A percentile compares a stretch with the other conserved stretches of the same genome.
Evolutionary conservation across 441 rosid genomes (phyloP).

Genomic region (Aquilaria agallochum): DNA sequence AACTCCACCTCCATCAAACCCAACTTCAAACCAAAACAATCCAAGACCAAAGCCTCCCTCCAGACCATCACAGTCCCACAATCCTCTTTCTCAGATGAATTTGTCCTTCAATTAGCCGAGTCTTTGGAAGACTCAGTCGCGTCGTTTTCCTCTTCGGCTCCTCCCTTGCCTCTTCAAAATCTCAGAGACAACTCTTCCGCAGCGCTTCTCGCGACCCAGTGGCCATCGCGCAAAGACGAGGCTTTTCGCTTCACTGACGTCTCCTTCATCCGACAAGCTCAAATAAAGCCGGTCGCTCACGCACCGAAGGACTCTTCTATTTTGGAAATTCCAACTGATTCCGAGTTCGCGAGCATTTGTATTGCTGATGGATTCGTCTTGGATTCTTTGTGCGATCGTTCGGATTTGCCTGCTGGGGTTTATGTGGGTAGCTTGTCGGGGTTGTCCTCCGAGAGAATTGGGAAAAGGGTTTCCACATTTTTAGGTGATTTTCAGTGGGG

Average conservation of each 20-base stretch:
- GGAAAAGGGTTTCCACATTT: conserved; percentile 39
- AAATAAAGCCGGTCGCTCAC: conserved; percentile 52
- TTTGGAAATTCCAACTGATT: conserved; percentile 26
- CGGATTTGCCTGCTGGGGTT: conserved; percentile 65
- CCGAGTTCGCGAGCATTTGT: conserved; percentile 41
- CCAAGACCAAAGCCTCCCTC: conserved; percentile 30
- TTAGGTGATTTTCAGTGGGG: conserved; percentile 57
- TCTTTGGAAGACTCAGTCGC: conserved; percentile 76
- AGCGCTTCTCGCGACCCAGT: conserved; percentile 66
- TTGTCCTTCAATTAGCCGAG: conserved; percentile 77
- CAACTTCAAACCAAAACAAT: conserved; percentile 24
- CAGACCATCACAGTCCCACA: conserved; percentile 22
- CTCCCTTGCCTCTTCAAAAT: conserved; percentile 44
- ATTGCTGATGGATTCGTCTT: conserved; percentile 71
- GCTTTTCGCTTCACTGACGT: conserved; percentile 83
- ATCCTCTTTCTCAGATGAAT: conserved; percentile 77
- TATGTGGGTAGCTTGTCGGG: conserved; percentile 63
- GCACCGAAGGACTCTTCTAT: conserved; percentile 32
- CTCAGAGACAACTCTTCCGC: conserved; percentile 64
- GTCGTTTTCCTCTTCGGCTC: conserved; percentile 29
- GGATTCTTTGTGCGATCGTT: conserved; percentile 35
- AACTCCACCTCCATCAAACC: conserved; percentile 18
- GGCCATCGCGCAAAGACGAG: conserved; percentile 92
- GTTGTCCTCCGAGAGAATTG: conserved; percentile 30
- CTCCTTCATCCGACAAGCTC: conserved; percentile 56